Evolutionary conservation across 2,329 filamentous ascomycete genomes (phyloP), one percentile per base, ranked within the genome.

Genomic region (Talaromyces funiculosus): DNA sequence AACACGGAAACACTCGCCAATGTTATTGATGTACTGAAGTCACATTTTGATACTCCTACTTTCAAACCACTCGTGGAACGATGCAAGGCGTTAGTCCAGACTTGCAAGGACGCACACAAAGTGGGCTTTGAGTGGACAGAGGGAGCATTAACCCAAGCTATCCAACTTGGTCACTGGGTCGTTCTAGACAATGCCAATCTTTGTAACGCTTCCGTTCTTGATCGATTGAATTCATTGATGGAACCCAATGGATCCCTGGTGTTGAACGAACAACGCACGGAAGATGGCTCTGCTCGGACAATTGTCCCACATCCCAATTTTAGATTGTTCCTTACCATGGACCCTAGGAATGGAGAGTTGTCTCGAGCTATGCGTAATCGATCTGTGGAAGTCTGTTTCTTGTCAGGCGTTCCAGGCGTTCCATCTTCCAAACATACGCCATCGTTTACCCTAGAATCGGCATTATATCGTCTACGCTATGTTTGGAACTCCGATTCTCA

Each of bases 181-280:
- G 87, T 99, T 10, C 85, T 99, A 22, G 94, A 99, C 75, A 97
- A 99, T 74, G 94, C 95, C 62, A 99, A 99, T 69, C 83, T 99
- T 61, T 99, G 95, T 77, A 97, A 89, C 69, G 89, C 93, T 24
- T 96, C 93, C 6, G 94, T 99, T 1, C 82, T 99, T 9, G 94
- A 99, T 75, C 85, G 95, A 63, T 79, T 99, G 56, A 99, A 99
- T 73, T 97, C 94, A 0, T 79, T 99, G 8, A 87, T 97, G 7
- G 94, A 99, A 72, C 92, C 92, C 0, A 88, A 92, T 68, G 94
- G 94, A 0, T 87, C 86, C 64, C 79, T 99, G 22, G 91, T 90
- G 67, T 89, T 99, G 72, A 97, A 97, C 68, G 94, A 99, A 72
- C 92, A 97, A 72, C 91, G 90, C 60, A 90, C 86, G 12, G 84